Percentiles rank a stretch among this genome's conserved stretches.
Conservation (phyloP, 164 flowering plant genomes). For the Nymphaea thermarum region DNA sequence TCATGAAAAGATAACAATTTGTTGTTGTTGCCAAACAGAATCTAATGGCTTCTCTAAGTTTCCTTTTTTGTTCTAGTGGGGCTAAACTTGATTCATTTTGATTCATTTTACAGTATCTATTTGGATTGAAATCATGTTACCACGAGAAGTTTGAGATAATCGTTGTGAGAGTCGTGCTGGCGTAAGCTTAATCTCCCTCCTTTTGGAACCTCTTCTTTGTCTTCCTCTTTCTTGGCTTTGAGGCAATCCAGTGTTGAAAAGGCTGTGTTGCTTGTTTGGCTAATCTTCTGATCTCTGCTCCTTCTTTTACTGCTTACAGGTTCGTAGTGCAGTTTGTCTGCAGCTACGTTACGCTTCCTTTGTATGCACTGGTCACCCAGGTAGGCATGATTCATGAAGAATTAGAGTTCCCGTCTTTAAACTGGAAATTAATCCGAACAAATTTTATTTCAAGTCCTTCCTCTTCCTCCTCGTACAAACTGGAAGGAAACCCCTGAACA, state of each 20-base stretch:
- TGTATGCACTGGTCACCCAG: slow-evolving; percentile 69
- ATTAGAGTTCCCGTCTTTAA: background rate
- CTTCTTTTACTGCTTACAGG: slow-evolving; percentile 16
- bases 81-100: too few relatives aligned
- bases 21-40: too few relatives aligned
- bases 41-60: too few relatives aligned
- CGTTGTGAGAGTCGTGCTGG: slow-evolving; percentile 35
- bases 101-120: slow-evolving; percentile 26
- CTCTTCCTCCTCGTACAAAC: too few relatives aligned
- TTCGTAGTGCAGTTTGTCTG: slow-evolving; percentile 46
- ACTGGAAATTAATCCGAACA: too few relatives aligned
- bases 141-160: slow-evolving; percentile 30
- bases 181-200: slow-evolving; percentile 16
- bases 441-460: too few relatives aligned
- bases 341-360: slow-evolving; percentile 62
- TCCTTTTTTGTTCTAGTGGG: too few relatives aligned
- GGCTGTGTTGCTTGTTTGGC: too few relatives aligned
- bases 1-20: too few relatives aligned
- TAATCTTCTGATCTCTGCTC: background rate
- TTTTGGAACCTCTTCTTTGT: too few relatives aligned
- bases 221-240: too few relatives aligned
- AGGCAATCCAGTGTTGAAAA: background rate
- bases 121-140: slow-evolving; percentile 55
- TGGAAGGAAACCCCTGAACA: too few relatives aligned
- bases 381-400: slow-evolving; percentile 15